These are phyloP conservation scores for Sutorius australiensis DNA, from an alignment of 768 basidiomycete species.

Conservation along the genomic window DNA sequence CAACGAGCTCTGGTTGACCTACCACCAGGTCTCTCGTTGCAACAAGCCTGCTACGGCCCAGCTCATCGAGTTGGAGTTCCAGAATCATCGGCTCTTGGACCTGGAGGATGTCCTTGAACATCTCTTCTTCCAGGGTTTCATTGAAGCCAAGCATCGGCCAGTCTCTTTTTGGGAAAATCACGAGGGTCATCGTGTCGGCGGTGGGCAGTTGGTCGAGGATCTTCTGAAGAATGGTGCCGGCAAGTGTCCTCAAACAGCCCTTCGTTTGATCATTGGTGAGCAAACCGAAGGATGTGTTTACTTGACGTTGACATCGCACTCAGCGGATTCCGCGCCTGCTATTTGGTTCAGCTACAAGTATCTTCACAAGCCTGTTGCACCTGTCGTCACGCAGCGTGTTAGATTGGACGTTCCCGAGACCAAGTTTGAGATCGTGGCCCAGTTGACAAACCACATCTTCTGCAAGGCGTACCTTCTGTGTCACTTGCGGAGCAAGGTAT, in stretches of 20 bases:
- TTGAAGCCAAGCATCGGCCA: constrained; percentile 42
- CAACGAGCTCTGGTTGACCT: constrained; percentile 47
- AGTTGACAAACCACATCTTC: constrained; percentile 49
- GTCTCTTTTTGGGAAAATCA: constrained; percentile 44
- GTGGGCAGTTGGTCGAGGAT: constrained; percentile 35
- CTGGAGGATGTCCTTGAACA: constrained; percentile 49
- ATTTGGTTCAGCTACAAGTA: constrained; percentile 47
- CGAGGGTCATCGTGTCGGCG: constrained; percentile 36
- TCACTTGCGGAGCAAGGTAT: constrained; percentile 36
- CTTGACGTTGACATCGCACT: background rate
- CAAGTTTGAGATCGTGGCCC: constrained; percentile 40
- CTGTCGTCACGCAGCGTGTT: constrained; percentile 41
- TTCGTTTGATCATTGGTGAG: constrained; percentile 46
- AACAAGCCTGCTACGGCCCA: constrained; percentile 41
- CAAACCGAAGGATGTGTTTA: background rate
- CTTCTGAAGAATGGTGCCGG: constrained; percentile 37
- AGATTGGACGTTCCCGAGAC: constrained; percentile 34
- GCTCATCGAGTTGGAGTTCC: constrained; percentile 45
- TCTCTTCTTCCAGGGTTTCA: constrained; percentile 43
- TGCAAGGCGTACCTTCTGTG: constrained; percentile 34
- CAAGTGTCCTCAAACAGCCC: constrained; percentile 40
- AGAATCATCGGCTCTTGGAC: constrained; percentile 38
- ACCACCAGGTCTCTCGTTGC: constrained; percentile 44
- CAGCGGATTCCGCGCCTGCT: constrained; percentile 39
- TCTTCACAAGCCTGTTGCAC: constrained; percentile 29